Percentiles rank a stretch among this genome's conserved stretches.
Evolutionary conservation across 768 basidiomycete genomes (phyloP).

Genomic region (Boletellus emodensis): DNA sequence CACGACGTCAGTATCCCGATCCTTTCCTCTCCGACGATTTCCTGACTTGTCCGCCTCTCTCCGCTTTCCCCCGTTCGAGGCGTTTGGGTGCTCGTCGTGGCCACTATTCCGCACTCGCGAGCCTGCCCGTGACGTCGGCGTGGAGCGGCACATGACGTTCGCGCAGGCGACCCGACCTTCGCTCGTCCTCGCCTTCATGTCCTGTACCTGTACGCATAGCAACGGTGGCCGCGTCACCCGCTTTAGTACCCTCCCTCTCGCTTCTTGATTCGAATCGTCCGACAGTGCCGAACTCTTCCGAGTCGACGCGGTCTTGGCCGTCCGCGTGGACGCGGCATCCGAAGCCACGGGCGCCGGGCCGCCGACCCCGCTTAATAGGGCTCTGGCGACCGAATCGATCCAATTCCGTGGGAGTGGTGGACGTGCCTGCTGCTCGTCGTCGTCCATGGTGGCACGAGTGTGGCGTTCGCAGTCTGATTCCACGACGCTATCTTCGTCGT

Average conservation of each 20-base stretch:
- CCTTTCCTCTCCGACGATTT: constrained; percentile 25
- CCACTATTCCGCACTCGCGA: constrained; percentile 37
- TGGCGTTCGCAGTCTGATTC: constrained; percentile 18
- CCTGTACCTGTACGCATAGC: constrained; percentile 33
- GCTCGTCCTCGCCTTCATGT: constrained; percentile 24
- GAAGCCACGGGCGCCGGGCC: constrained; percentile 33
- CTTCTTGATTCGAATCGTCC: constrained; percentile 25
- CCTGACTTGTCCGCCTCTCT: constrained; percentile 13
- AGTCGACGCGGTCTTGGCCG: constrained; percentile 19
- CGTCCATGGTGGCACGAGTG: constrained; percentile 31
- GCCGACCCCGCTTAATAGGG: constrained; percentile 52
- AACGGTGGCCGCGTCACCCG: constrained; percentile 29
- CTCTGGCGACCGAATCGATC: constrained; percentile 67
- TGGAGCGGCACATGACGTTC: constrained; percentile 64
- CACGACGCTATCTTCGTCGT: constrained; percentile 29
- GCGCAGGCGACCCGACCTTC: constrained; percentile 44
- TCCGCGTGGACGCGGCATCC: constrained; percentile 22
- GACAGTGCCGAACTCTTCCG: constrained; percentile 23
- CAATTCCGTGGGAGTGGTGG: constrained; percentile 68
- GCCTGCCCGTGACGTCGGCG: constrained; percentile 58
- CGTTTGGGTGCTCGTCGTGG: constrained; percentile 19
- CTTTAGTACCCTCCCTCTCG: constrained; percentile 10
- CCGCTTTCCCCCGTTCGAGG: constrained; percentile 24
- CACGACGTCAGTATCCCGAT: constrained; percentile 37
- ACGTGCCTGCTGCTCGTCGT: constrained; percentile 25